Evolutionary conservation across 805 yeast genomes (phyloP).

Genomic region (Ogataea haglerorum): DNA sequence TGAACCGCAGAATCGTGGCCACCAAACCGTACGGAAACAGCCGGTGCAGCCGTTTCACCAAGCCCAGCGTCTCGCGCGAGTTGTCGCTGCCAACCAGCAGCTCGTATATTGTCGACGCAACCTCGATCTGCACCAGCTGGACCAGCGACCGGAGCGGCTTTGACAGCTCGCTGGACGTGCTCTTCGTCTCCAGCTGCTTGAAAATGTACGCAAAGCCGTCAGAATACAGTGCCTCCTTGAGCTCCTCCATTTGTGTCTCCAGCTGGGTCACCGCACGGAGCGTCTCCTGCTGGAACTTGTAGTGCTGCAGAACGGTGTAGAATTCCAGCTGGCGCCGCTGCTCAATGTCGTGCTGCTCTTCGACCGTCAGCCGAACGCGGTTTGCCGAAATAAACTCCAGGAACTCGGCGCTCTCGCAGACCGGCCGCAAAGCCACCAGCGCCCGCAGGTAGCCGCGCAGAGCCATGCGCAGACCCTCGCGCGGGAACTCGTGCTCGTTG

Average conservation of each 20-base stretch:
- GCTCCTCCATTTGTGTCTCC: slow-evolving; percentile 41
- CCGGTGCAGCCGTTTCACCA: slow-evolving; percentile 66
- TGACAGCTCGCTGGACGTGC: slow-evolving; percentile 54
- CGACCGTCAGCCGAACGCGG: slow-evolving; percentile 37
- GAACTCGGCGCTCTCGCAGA: slow-evolving; percentile 51
- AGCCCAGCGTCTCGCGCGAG: slow-evolving; percentile 70
- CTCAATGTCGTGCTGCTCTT: slow-evolving; percentile 53
- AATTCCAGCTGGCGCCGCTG: slow-evolving; percentile 59
- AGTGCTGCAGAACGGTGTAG: slow-evolving; percentile 55
- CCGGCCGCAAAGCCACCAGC: slow-evolving; percentile 50
- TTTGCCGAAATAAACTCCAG: slow-evolving; percentile 48
- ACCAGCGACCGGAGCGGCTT: slow-evolving; percentile 66
- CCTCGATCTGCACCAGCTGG: slow-evolving; percentile 78
- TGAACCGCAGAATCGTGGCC: slow-evolving; percentile 70
- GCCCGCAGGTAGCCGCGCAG: slow-evolving; percentile 67
- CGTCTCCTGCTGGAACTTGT: slow-evolving; percentile 63
- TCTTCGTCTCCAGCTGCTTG: slow-evolving; percentile 57
- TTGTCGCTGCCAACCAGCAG: slow-evolving; percentile 77
- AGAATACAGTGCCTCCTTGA: slow-evolving; percentile 26
- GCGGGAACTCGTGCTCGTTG: slow-evolving; percentile 38
- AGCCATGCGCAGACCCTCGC: slow-evolving; percentile 77
- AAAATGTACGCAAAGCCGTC: slow-evolving; percentile 61
- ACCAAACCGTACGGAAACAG: slow-evolving; percentile 78
- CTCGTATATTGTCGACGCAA: slow-evolving; percentile 82
- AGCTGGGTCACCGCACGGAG: slow-evolving; percentile 28